phyloP scores from a whole-genome alignment of 768 basidiomycete genomes.

The Hirschioporus abietinus region DNA sequence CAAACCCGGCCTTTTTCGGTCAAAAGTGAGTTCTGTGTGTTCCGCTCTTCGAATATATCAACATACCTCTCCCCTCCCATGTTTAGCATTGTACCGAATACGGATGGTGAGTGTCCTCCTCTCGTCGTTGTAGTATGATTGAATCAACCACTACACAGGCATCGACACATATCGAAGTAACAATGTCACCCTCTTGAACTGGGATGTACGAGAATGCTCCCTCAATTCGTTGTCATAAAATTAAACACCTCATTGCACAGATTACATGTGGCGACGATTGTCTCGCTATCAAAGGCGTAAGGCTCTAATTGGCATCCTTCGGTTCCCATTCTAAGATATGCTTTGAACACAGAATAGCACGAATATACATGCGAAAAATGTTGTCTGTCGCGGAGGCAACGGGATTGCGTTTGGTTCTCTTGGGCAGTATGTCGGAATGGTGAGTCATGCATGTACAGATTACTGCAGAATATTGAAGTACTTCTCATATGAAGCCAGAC shows the following conservation, averaged over 20 bases:
- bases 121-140: background rate
- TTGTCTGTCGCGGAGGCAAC: conserved; percentile 54
- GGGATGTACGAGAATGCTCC: conserved; percentile 32
- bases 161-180: conserved; percentile 53
- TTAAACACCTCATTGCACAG: conserved; percentile 9
- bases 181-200: conserved; percentile 42
- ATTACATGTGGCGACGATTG: conserved; percentile 61
- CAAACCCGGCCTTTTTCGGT: conserved; percentile 42
- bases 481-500: conserved; percentile 23
- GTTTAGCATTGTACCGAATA: conserved; percentile 55
- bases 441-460: conserved; percentile 19
- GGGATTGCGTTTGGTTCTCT: conserved; percentile 58
- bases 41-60: background rate
- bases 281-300: conserved; percentile 57
- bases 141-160: conserved; percentile 26
- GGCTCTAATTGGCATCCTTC: conserved; percentile 13
- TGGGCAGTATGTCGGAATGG: conserved; percentile 50
- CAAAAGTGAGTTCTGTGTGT: conserved; percentile 36
- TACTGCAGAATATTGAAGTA: background rate
- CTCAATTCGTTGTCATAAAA: background rate
- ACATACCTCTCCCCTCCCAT: background rate
- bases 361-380: conserved; percentile 41
- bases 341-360: conserved; percentile 42
- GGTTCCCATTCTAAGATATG: background rate
- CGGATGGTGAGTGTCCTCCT: conserved; percentile 38